These are phyloP conservation scores for Periconia macrospinosa DNA, from an alignment of 2,329 filamentous ascomycete genomes.

Conservation along the genomic window DNA sequence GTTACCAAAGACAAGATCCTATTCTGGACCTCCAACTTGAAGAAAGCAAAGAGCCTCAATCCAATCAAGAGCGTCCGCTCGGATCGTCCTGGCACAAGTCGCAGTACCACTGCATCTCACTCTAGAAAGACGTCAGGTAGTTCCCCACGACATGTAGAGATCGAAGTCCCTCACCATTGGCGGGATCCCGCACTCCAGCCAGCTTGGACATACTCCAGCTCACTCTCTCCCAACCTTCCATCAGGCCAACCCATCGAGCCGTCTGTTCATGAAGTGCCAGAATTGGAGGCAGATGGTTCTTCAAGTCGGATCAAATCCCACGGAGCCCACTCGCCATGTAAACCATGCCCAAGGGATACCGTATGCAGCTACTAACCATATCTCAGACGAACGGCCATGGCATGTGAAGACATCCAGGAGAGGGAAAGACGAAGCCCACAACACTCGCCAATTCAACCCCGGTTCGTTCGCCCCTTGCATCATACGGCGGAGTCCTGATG, in stretches of 20 bases:
- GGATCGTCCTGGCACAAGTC: slow-evolving; percentile 21
- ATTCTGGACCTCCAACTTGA: slow-evolving; percentile 38
- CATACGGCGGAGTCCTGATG: slow-evolving; percentile 8
- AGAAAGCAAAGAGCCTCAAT: slow-evolving; percentile 32
- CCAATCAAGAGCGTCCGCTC: slow-evolving; percentile 13
- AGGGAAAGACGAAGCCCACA: slow-evolving; percentile 23
- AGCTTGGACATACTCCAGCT: slow-evolving; percentile 30
- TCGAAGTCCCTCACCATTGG: slow-evolving; percentile 13
- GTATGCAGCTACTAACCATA: slow-evolving; percentile 6
- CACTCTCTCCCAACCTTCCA: slow-evolving; percentile 33
- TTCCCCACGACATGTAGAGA: slow-evolving; percentile 9
- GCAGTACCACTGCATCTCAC: slow-evolving; percentile 11
- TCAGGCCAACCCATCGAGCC: slow-evolving; percentile 36
- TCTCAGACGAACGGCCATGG: slow-evolving; percentile 31
- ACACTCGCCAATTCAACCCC: slow-evolving; percentile 27
- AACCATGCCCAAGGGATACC: slow-evolving; percentile 4
- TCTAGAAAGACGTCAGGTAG: slow-evolving; percentile 14
- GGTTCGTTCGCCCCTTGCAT: slow-evolving; percentile 28
- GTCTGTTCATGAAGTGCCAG: slow-evolving; percentile 27
- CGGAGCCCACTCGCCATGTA: slow-evolving; percentile 31
- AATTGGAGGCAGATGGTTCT: slow-evolving; percentile 34
- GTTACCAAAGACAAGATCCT: slow-evolving; percentile 27
- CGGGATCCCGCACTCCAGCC: slow-evolving; percentile 34
- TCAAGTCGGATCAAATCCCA: slow-evolving; percentile 33
- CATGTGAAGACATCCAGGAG: slow-evolving; percentile 23